phyloP scores from a whole-genome alignment of 345 rosid genomes.

The Erysimum cheiranthoides region DNA sequence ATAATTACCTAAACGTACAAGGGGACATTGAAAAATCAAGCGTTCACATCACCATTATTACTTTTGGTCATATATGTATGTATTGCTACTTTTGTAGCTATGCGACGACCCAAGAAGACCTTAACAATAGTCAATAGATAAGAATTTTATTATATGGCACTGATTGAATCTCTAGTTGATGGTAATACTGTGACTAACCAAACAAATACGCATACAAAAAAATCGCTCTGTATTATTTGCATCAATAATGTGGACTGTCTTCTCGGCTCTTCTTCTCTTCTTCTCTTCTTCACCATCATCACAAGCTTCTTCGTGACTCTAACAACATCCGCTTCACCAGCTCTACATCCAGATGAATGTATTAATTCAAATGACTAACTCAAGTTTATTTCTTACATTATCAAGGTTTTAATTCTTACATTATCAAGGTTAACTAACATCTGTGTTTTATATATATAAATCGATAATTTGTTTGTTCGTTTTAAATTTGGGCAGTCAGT shows the following conservation, averaged over 20 bases:
- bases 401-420: too few species aligned
- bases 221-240: background rate
- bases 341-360: constrained; percentile 25
- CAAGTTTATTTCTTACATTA: too few species aligned
- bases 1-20: too few species aligned
- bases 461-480: too few species aligned
- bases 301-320: background rate
- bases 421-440: too few species aligned
- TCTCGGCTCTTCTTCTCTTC: background rate
- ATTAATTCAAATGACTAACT: too few species aligned
- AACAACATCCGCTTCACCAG: constrained; percentile 6
- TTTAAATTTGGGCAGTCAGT: background rate
- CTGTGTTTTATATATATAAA: too few species aligned
- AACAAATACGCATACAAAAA: background rate
- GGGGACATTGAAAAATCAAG: too few species aligned
- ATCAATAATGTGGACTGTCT: background rate
- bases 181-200: background rate
- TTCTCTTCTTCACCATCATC: background rate
- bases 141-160: background rate
- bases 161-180: background rate
- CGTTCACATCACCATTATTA: too few species aligned
- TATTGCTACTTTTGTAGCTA: too few species aligned
- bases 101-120: background rate
- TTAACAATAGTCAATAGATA: background rate
- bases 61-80: too few species aligned